phyloP scores from a whole-genome alignment of 768 basidiomycete species.

The Postia placenta region DNA sequence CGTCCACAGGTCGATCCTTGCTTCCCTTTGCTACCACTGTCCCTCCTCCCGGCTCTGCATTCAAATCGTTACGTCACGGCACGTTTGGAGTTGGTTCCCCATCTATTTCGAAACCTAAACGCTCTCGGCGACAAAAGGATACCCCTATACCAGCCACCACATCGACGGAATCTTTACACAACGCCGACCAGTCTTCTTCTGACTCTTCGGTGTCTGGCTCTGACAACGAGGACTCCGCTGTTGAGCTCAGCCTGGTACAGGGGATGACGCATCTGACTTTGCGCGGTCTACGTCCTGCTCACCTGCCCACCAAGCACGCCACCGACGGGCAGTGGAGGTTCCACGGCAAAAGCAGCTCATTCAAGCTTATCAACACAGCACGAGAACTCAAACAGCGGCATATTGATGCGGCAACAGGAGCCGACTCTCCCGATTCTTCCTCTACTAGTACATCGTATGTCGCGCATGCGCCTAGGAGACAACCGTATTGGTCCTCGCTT shows the following conservation, averaged over 20 bases:
- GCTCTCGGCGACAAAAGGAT: neutral
- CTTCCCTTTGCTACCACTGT: neutral
- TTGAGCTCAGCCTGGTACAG: slow-evolving; percentile 33
- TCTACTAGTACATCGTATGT: neutral
- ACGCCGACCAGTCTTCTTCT: neutral
- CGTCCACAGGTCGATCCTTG: neutral
- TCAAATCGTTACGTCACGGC: neutral
- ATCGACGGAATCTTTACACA: neutral
- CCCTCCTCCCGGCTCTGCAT: neutral
- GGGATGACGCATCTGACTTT: slow-evolving; percentile 28
- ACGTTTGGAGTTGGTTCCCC: neutral
- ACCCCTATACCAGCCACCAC: neutral
- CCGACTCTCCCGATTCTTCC: slow-evolving; percentile 6
- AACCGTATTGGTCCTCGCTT: slow-evolving; percentile 54
- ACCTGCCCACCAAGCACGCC: slow-evolving; percentile 22
- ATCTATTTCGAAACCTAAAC: neutral
- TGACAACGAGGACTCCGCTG: slow-evolving; percentile 32
- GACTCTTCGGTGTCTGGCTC: slow-evolving; percentile 18
- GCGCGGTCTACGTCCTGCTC: slow-evolving; percentile 32
- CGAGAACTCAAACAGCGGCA: slow-evolving; percentile 49
- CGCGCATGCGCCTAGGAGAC: slow-evolving; percentile 19
- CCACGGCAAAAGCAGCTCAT: slow-evolving; percentile 57
- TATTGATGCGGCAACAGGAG: slow-evolving; percentile 30
- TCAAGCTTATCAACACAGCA: slow-evolving; percentile 48
- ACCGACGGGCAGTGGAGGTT: slow-evolving; percentile 44